Base-by-base conservation (phyloP, 1,284 basidiomycete species). In the Vanrija humicola region DNA sequence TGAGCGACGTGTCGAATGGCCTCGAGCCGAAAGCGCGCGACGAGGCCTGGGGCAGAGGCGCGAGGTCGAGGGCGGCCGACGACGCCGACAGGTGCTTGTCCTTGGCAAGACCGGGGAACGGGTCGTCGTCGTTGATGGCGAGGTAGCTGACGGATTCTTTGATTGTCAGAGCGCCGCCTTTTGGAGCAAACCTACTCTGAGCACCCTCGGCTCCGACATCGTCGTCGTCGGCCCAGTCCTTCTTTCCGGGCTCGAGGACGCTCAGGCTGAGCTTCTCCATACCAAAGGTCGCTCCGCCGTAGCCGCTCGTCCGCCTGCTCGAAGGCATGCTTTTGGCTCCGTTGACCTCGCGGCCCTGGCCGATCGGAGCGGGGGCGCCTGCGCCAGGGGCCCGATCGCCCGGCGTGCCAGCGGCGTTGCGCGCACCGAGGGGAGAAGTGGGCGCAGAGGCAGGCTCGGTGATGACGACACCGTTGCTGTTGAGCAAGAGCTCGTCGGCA, bases 91-190 rank as follows among this genome's bases (percentile, higher is more conserved):
- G 81, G 84, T 90, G 64, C 65, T 66, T 56, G 55, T 72, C 65
- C 58, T 79, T 74, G 40, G 77, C 68, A 43, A 81, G 73, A 39
- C 79, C 74, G 25, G 80, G 79, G 75, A 82, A 95, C 77, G 91
- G 92, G 79, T 93, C 90, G 68, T 95, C 89, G 69, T 94, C 92
- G 42, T 90, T 90, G 43, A 89, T 90, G 26, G 90, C 90, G 48
- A 96, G 81, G 75, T 94, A 87, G 75, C 86, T 85, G 83, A 94
- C 92, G 4, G 91, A 90, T 77, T 91, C 90, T 90, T 71, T 26
- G 15, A 26, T 12, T 43, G 48, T 43, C 38, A 39, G 38, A 15
- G 29, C 26, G 46, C 46, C 18, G n/a, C 46, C 34, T 28, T 28
- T 19, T 12, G 39, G 16, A 18, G 39, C 25, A 9, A 3, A 67